Base-by-base conservation (phyloP, 2,329 filamentous ascomycete genomes). In the Penicillium sp. region DNA sequence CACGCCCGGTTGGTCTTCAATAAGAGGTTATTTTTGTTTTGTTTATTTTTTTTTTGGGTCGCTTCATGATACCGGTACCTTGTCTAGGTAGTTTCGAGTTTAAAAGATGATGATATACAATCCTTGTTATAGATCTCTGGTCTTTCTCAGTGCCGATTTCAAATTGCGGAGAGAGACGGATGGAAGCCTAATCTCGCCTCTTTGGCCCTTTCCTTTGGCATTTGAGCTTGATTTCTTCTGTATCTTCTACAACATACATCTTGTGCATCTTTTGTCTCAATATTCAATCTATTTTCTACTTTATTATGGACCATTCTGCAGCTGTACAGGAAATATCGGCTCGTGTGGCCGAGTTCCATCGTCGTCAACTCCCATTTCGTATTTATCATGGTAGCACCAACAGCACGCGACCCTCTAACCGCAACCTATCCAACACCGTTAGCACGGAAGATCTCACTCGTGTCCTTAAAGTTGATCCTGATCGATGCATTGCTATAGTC, bases 381-480 rank as follows among this genome's bases (percentile, higher is more conserved):
- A 86, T 91, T 67, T 88, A 85, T 63, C 88, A 91, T 72, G 89
- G 89, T 57, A 85, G 86, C 0, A 91, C 88, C 26, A 91, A 90
- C 74, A 89, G 84, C 71, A 91, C 89, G 35, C 84, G 89, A 7
- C 79, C 80, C 26, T 78, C 79, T 7, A 73, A 76, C 18, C 78
- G 60, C 45, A 58, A 51, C 5, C 44, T 52, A 35, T 48, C 58
- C 67, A 82, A 82, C 62, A 81, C 84, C 9, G 78, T 92, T 51
- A 86, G 90, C 69, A 90, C 86, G 35, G 87, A 84, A 70, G 66
- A 68, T 4, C 79, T 92, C 9, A 79, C 77, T 59, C 79, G 82
- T 68, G 81, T 92, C 14, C 74, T 92, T 9, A 71, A 76, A 8
- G 74, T 92, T 43, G 81, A 90, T 72, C 1, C 68, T 67, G 6